These are phyloP conservation scores for Cystobasidium ongulense DNA, from an alignment of 768 basidiomycete species.

Conservation along the genomic window DNA sequence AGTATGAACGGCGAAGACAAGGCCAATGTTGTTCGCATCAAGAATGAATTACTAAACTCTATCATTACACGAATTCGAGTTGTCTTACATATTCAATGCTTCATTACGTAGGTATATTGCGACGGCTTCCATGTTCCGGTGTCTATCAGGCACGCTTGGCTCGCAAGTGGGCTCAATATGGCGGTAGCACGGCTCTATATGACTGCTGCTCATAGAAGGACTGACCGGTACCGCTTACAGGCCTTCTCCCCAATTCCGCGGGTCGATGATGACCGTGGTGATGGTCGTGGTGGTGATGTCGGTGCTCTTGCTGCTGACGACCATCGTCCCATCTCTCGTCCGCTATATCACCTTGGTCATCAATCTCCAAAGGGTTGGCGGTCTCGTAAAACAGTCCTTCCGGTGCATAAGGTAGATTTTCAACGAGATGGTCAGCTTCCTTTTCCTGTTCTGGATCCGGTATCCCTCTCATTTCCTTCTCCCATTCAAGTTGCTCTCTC, in stretches of 20 bases:
- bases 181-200: background rate
- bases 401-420: background rate
- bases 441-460: slow-evolving; percentile 25
- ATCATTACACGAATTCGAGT: too few species aligned
- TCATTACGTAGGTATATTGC: too few species aligned
- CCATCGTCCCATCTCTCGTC: background rate
- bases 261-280: background rate
- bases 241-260: background rate
- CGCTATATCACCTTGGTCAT: background rate
- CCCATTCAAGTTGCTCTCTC: slow-evolving; percentile 26
- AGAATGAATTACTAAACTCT: too few species aligned
- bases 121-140: too few species aligned
- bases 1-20: too few species aligned
- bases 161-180: too few species aligned
- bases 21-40: too few species aligned
- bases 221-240: background rate
- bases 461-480: background rate
- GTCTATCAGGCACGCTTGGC: too few species aligned
- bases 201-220: background rate
- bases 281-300: background rate
- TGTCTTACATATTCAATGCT: too few species aligned
- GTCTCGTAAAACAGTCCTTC: background rate
- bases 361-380: background rate
- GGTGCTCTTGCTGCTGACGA: background rate
- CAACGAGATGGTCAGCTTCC: background rate